Percentiles rank a stretch among this genome's conserved stretches.
These are phyloP conservation scores for Ramalina peruviana DNA, from an alignment of 495 filamentous ascomycete species.

Conservation along the genomic window DNA sequence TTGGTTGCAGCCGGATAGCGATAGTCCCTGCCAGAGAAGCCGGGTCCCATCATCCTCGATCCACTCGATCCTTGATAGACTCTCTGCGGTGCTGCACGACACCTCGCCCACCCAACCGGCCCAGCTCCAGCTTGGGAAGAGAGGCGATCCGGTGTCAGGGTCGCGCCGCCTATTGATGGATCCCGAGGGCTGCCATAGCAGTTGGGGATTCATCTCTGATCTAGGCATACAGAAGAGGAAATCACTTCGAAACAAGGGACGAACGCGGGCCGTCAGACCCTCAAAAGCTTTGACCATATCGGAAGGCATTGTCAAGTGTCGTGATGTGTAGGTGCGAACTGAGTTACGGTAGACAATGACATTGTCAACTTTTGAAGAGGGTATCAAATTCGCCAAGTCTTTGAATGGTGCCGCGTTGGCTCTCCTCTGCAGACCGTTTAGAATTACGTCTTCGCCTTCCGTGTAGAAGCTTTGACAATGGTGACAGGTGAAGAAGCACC, in stretches of 20 bases:
- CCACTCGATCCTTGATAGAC: constrained; percentile 11
- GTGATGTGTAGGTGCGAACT: constrained; percentile 6
- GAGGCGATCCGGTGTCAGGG: background rate
- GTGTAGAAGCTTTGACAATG: constrained; percentile 4
- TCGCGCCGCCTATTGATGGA: constrained; percentile 5
- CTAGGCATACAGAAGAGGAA: constrained; percentile 10
- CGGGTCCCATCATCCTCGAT: background rate
- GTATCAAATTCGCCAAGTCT: constrained; percentile 3
- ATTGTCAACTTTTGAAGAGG: constrained; percentile 2
- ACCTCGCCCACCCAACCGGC: constrained; percentile 12
- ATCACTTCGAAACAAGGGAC: constrained; percentile 10
- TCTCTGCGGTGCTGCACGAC: constrained; percentile 4
- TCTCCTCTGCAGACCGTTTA: constrained; percentile 1
- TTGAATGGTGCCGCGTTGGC: background rate
- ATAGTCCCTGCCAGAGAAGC: constrained; percentile 5
- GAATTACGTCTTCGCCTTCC: constrained; percentile 3
- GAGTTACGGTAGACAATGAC: constrained; percentile 1
- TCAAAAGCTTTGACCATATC: constrained; percentile 16
- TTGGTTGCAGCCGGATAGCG: constrained; percentile 5
- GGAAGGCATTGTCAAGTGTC: constrained; percentile 6
- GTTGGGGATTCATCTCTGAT: constrained; percentile 8
- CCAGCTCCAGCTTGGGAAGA: constrained; percentile 14
- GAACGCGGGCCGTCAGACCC: constrained; percentile 4
- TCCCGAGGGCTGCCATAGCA: constrained; percentile 8
- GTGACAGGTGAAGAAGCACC: constrained; percentile 27